phyloP scores from a whole-genome alignment of 352 stramenopile species.

The Pseudoperonospora humuli region DNA sequence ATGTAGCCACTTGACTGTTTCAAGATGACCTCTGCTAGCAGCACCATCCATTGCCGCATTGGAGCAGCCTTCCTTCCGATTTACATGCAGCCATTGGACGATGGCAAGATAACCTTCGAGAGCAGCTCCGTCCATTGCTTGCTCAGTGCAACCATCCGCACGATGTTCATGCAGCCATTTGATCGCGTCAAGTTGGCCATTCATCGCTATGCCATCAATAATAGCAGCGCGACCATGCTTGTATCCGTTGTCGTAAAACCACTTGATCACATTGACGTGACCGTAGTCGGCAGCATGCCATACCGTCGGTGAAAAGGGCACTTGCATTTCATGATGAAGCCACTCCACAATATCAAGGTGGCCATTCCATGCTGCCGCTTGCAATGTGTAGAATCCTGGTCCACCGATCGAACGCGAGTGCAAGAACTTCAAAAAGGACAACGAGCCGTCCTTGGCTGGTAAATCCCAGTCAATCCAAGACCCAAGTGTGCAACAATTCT shows the following conservation, averaged over 20 bases:
- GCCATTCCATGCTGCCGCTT: no score
- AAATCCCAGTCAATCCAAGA: no score
- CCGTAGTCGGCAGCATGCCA: slow-evolving; percentile 20
- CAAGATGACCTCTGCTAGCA: slow-evolving; percentile 31
- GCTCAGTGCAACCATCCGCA: slow-evolving; percentile 11
- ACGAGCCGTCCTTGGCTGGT: no score
- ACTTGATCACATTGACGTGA: slow-evolving; percentile 27
- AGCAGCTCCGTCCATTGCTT: slow-evolving; percentile 28
- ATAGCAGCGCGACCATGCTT: slow-evolving; percentile 22
- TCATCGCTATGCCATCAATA: slow-evolving; percentile 40
- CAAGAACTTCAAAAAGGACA: no score
- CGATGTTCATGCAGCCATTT: slow-evolving; percentile 26
- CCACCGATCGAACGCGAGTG: no score
- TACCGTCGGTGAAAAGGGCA: no score
- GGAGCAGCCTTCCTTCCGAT: slow-evolving; percentile 32
- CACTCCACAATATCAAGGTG: no score
- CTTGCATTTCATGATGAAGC: no score
- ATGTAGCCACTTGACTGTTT: slow-evolving; percentile 46
- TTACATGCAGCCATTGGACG: slow-evolving; percentile 30
- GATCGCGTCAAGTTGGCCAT: slow-evolving; percentile 39
- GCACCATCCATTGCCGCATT: slow-evolving; percentile 41
- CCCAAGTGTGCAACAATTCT: no score
- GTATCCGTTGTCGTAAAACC: slow-evolving; percentile 25
- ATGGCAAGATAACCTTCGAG: slow-evolving; percentile 23
- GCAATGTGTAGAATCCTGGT: no score